Conservation (phyloP, 202 grass and related monocot genomes). For the Schoenoplectus tabernaemontani region DNA sequence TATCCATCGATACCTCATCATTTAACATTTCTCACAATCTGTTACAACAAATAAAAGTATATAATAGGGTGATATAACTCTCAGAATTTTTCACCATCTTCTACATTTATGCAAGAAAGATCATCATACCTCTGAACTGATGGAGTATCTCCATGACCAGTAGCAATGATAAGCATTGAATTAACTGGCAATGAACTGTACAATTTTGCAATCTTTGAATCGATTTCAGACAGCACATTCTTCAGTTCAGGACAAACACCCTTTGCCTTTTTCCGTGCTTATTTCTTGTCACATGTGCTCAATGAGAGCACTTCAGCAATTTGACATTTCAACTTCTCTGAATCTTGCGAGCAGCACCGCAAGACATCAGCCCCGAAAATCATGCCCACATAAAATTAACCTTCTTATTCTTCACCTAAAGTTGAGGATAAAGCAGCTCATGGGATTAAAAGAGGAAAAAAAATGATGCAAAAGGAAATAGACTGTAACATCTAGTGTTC, state of each 20-base stretch:
- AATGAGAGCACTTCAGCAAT: slow-evolving; percentile 70
- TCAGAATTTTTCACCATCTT: slow-evolving; percentile 8
- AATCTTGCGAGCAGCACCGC: slow-evolving; percentile 41
- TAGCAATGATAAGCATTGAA: slow-evolving; percentile 72
- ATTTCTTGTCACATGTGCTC: slow-evolving; percentile 62
- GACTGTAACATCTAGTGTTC: not conserved
- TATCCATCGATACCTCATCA: slow-evolving; percentile 29
- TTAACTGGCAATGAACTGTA: slow-evolving; percentile 54
- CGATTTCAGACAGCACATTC: slow-evolving; percentile 50
- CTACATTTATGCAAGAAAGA: not conserved
- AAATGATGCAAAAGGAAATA: not conserved
- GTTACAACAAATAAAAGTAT: slow-evolving; percentile 14
- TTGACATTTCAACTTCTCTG: slow-evolving; percentile 48
- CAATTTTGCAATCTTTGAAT: slow-evolving; percentile 55
- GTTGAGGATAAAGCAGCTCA: slow-evolving; percentile 14
- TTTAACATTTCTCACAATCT: slow-evolving; percentile 75
- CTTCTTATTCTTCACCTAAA: slow-evolving; percentile 75
- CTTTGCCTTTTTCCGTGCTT: slow-evolving; percentile 40
- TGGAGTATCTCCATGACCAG: slow-evolving; percentile 86
- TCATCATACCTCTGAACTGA: slow-evolving; percentile 75
- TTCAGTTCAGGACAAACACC: slow-evolving; percentile 56
- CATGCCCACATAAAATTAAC: slow-evolving; percentile 75
- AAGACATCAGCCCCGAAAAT: slow-evolving; percentile 64
- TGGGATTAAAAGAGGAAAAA: not conserved
- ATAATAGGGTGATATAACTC: not conserved